phyloP scores from a whole-genome alignment of 768 basidiomycete genomes.

The Kwoniella mangroviensis region DNA sequence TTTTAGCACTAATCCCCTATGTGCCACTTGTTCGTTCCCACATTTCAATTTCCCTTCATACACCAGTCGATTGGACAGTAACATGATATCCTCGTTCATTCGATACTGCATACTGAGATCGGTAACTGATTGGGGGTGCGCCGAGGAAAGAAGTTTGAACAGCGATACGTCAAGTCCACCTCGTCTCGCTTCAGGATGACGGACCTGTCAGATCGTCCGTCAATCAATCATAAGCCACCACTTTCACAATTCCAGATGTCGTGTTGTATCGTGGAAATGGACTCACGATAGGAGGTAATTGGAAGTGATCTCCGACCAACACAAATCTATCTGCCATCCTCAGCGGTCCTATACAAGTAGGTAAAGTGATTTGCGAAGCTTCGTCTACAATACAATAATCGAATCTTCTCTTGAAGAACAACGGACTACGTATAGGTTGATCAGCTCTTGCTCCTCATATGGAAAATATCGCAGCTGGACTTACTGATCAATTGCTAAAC shows the following conservation, averaged over 20 bases:
- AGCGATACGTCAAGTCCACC: constrained; percentile 88
- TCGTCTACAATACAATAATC: constrained; percentile 99
- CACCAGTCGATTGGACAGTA: constrained; percentile 81
- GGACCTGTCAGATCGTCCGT: constrained; percentile 64
- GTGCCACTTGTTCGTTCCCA: constrained; percentile 74
- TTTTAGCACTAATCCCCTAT: constrained; percentile 65
- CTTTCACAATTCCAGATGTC: too few species aligned
- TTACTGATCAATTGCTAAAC: constrained; percentile 90
- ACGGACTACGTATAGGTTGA: constrained; percentile 63
- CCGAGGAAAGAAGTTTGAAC: constrained; percentile 84
- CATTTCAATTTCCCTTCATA: constrained; percentile 78
- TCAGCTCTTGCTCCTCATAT: constrained; percentile 27
- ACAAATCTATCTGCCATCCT: constrained; percentile 88
- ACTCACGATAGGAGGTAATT: constrained; percentile 87
- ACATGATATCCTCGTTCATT: constrained; percentile 97
- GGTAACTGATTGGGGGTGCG: constrained; percentile 81
- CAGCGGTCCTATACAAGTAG: constrained; percentile 91
- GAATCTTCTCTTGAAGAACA: constrained; percentile 83
- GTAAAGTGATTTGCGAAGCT: constrained; percentile 95
- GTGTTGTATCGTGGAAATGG: not conserved
- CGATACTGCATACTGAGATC: constrained; percentile 89
- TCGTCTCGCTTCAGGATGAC: constrained; percentile 74
- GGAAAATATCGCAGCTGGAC: constrained; percentile 43
- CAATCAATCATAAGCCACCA: too few species aligned
- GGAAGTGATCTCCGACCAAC: constrained; percentile 96